These are phyloP conservation scores for Backusella psychrophila DNA, from an alignment of 192 early-diverging fungal species.

Conservation along the genomic window DNA sequence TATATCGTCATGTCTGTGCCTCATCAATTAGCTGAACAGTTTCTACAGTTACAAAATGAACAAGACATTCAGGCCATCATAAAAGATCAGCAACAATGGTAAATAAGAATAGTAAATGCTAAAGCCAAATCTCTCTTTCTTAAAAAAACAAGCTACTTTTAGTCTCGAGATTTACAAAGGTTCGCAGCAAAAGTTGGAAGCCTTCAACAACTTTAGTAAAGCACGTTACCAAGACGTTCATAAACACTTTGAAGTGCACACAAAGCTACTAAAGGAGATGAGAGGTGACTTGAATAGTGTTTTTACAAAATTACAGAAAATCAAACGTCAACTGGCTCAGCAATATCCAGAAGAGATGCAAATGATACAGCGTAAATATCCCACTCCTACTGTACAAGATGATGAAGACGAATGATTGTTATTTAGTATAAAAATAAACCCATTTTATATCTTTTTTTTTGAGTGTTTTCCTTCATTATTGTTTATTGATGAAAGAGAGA, in stretches of 20 bases:
- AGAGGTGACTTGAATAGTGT: slow-evolving; percentile 56
- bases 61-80: neutral
- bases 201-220: slow-evolving; percentile 58
- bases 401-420: slow-evolving; percentile 18
- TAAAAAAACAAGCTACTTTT: too few species aligned
- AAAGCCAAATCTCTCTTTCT: neutral
- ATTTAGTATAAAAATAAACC: neutral
- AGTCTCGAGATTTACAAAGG: slow-evolving; percentile 21
- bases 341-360: slow-evolving; percentile 27
- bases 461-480: neutral
- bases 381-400: slow-evolving; percentile 15
- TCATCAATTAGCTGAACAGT: neutral
- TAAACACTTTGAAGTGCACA: slow-evolving; percentile 52
- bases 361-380: slow-evolving; percentile 21
- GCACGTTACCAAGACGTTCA: slow-evolving; percentile 50
- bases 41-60: neutral
- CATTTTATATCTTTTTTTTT: neutral
- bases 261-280: slow-evolving; percentile 52
- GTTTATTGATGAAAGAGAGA: neutral
- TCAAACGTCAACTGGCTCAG: slow-evolving; percentile 20
- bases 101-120: neutral
- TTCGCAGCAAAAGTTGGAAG: slow-evolving; percentile 27
- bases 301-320: slow-evolving; percentile 48
- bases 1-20: neutral
- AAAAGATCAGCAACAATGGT: neutral